Conservation (phyloP, 2,329 filamentous ascomycete genomes). For the Knoxdaviesia proteae region DNA sequence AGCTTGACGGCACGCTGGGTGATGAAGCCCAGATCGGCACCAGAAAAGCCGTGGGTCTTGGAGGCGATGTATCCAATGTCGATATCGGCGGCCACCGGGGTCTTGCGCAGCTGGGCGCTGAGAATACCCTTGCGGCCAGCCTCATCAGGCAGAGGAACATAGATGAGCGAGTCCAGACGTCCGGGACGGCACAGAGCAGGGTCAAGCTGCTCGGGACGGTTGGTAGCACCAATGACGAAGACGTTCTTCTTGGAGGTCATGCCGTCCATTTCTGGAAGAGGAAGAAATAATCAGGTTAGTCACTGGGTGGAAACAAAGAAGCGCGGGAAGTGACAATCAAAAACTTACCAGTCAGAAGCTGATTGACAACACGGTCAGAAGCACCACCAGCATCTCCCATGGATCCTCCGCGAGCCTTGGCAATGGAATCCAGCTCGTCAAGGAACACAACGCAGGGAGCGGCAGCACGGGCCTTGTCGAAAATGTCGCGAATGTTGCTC, state of each 20-base stretch:
- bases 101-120: constrained; percentile 94
- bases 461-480: constrained; percentile 96
- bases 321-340: not conserved
- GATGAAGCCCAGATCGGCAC: constrained; percentile 98
- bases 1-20: constrained; percentile 98
- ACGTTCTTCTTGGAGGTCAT: constrained; percentile 99
- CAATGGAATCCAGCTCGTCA: constrained; percentile 95
- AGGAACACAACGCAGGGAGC: constrained; percentile 98
- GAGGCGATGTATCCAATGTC: constrained; percentile 80
- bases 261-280: constrained; percentile 69
- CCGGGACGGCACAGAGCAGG: constrained; percentile 94
- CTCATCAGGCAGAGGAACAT: constrained; percentile 91
- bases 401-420: constrained; percentile 96
- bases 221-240: constrained; percentile 97
- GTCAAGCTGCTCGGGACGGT: constrained; percentile 95
- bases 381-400: constrained; percentile 92
- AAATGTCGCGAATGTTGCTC: constrained; percentile 98
- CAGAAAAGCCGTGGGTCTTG: constrained; percentile 97
- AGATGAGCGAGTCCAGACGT: constrained; percentile 95
- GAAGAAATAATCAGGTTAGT: constrained; percentile 17
- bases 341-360: constrained; percentile 77
- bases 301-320: not conserved
- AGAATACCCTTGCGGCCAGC: constrained; percentile 75
- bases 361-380: constrained; percentile 98
- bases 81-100: constrained; percentile 71